Evolutionary conservation across 805 yeast species (phyloP), one percentile per base, ranked within the genome.

Genomic region (Jamesozyma piceae): DNA sequence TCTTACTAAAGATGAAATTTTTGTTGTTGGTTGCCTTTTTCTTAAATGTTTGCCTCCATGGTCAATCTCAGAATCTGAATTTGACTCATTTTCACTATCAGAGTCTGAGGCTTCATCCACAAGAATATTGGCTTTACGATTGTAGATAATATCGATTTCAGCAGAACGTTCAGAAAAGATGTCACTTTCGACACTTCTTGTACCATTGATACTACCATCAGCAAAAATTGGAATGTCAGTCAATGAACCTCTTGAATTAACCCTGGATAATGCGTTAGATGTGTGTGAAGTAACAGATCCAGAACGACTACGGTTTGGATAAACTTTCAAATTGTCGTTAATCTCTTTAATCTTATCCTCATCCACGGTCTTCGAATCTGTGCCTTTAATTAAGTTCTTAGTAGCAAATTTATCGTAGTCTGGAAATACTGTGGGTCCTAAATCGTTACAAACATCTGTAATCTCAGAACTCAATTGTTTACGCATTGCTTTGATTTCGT

Each of bases 391-490:
- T 6, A 38, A 14, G 15, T 38, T 39, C 1, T 24, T 33, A 3
- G 42, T 44, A 11, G 46, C 42, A 37, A 55, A 50, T 27, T 58
- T 60, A 15, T 81, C 80, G 62, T 89, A 85, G 62, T 90, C 95
- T 6, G 96, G 95, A 69, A 80, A 90, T 35, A 90, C 69, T 51
- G 76, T 73, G 4, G 96, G 95, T 0, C 97, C 98, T 45, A 81
- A 73, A 36, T 76, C 77, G 58, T 90, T 87, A 40, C 92, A 86
- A 20, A 82, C 66, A 38, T 77, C 82, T 0, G 95, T 87, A 39
- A 92, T 80, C 44, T 85, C 84, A 41, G 68, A 64, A 29, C 85
- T 76, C 42, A 90, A 69, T 48, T 72, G 71, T 41, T 67, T 67
- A 48, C 97, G 72, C 43, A 73, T 68, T 17, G 64, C 60, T 51